Conservation (phyloP, 257 asterid species). For the Eustoma russellianum region DNA sequence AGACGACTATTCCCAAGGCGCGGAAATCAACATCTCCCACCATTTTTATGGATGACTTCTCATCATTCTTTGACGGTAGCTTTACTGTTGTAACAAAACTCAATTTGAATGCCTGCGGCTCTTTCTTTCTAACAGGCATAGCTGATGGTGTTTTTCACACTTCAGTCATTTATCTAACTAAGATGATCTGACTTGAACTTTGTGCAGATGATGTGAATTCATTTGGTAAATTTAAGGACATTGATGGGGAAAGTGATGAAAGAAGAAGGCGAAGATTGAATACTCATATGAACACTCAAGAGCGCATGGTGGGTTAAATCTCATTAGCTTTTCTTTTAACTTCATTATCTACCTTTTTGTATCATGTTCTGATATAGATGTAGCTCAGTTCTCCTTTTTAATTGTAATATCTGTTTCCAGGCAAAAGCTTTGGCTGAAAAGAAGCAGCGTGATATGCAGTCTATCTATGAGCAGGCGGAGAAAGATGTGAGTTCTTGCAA, state of each 20-base stretch:
- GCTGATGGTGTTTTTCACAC: too few species aligned
- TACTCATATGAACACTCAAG: constrained; percentile 52
- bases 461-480: constrained; percentile 79
- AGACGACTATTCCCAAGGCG: constrained; percentile 24
- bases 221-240: constrained; percentile 59
- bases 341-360: too few species aligned
- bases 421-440: constrained; percentile 82
- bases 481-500: constrained; percentile 48
- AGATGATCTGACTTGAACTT: constrained; percentile 1
- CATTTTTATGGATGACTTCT: constrained; percentile 31
- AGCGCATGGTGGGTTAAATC: constrained; percentile 56
- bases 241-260: constrained; percentile 72
- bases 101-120: constrained; percentile 1
- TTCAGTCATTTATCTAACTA: too few species aligned
- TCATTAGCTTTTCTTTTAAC: too few species aligned
- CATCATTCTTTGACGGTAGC: constrained; percentile 66
- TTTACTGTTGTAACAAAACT: neutral
- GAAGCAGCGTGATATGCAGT: constrained; percentile 78
- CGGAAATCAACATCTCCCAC: constrained; percentile 25
- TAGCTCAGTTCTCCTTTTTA: neutral
- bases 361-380: too few species aligned
- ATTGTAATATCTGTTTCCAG: constrained; percentile 29
- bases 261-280: constrained; percentile 68
- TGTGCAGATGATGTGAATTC: constrained; percentile 55
- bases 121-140: neutral